Evolutionary conservation across 1,139 yeast genomes (phyloP), one percentile per base, ranked within the genome.

Genomic region (Kodamaea plutei): DNA sequence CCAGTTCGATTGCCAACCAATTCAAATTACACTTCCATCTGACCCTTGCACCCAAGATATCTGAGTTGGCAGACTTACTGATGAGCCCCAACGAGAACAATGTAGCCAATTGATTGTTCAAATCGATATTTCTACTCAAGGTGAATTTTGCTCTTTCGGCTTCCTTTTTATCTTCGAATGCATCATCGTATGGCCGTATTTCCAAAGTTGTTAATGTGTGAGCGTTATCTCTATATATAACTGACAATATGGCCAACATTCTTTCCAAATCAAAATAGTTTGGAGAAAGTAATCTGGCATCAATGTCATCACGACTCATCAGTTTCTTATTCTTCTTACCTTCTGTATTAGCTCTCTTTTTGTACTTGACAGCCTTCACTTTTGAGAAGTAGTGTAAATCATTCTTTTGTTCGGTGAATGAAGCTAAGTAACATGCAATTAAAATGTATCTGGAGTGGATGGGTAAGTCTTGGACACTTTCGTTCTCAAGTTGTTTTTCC

Each of bases 391-490:
- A 60, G 25, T 73, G 69, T 40, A 75, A 60, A 49, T 83, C 93
- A 39, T 64, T 62, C 38, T 71, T 71, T 4, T 78, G 75, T 5
- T 77, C 76, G 30, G 75, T 74, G 47, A 69, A 79, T 1, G 89
- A 79, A 0, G 89, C 88, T 33, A 83, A 58, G 45, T 79, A 83
- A 0, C 85, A 77, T 1, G 89, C 84, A 31, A 82, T 64, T 15
- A 83, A 54, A 3, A 82, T 57, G 44, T 64, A 78, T 47, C 79
- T 79, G n/a, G 84, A 70, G 34, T 70, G 67, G 8, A 54, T 48
- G 0, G 85, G 79, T 35, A 80, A 57, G 41, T 68, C 76, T 20
- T 48, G 48, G 2, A 52, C 49, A 20, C 51, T 47, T 1, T 47
- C 54, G 8, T 38, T 33, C 6, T 40, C 39, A 13, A 30, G 29